Base-by-base conservation (phyloP, 2,329 filamentous ascomycete genomes). In the Penicillium sp. region DNA sequence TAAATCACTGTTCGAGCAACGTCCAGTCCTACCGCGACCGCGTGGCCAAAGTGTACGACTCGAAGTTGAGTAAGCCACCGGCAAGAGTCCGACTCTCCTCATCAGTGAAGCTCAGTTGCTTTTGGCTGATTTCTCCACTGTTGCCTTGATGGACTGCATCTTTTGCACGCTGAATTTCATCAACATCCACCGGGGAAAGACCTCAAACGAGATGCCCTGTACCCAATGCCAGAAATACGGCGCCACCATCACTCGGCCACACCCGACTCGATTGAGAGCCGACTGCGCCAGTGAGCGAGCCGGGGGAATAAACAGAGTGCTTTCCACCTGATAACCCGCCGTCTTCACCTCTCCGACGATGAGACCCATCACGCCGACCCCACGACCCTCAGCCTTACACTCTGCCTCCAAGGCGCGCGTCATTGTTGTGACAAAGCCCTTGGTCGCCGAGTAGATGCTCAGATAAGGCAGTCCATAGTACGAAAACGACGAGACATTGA, bases 401-500 rank as follows among this genome's bases (percentile, higher is more conserved):
- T 81, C 78, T 4, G 68, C 63, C 1, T 58, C 52, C 9, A 80
- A 59, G 2, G 66, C 60, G 7, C 58, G 55, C 1, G 70, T 71
- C 48, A 74, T 72, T 0, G 66, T 60, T 40, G 68, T 65, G 36
- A 73, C 65, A 56, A 73, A 79, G 3, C 66, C 70, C 61, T 80
- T 80, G 25, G 69, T 64, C 0, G 65, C 67, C 8, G 67, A 64
- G 60, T 80, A 81, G 2, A 71, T 56, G 8, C 61, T 59, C 1
- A 79, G 51, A 51, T 74, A 74, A 0, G 79, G 79, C 9, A 76
- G 49, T 1, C 74, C 74, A 11, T 66, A 57, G 40, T 74, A 70
- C 3, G 73, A 65, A 4, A 74, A 52, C 4, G 74, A 77, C 5
- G 76, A 73, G 32, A 80, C 66, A 54, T 76, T 80, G 53, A 82